phyloP scores from a whole-genome alignment of 2,329 filamentous ascomycete species.

The Mycosphaerella sp. region DNA sequence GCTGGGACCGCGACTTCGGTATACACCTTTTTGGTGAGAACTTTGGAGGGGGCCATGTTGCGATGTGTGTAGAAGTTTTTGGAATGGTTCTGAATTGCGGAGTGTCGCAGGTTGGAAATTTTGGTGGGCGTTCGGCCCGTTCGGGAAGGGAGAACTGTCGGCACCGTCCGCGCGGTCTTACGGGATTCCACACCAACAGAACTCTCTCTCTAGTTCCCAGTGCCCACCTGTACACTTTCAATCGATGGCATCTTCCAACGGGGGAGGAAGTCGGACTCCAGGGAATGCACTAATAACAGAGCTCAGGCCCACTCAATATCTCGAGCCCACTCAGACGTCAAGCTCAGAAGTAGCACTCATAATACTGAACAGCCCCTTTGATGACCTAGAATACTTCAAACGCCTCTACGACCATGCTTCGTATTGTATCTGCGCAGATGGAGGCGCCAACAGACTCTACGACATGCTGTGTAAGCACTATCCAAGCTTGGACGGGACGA shows the following conservation, averaged over 20 bases:
- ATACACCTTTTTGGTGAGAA: conserved; percentile 34
- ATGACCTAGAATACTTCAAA: conserved; percentile 45
- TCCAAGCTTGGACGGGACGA: conserved; percentile 13
- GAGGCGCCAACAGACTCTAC: conserved; percentile 74
- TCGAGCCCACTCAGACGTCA: conserved; percentile 11
- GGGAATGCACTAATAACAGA: background rate
- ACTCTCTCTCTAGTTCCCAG: background rate
- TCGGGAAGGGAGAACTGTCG: too few species aligned
- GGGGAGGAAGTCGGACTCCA: background rate
- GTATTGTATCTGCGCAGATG: conserved; percentile 77
- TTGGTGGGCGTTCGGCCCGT: too few species aligned
- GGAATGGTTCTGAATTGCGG: background rate
- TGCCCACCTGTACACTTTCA: background rate
- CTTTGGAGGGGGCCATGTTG: conserved; percentile 30
- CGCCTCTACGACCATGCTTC: conserved; percentile 49
- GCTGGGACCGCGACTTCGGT: conserved; percentile 8
- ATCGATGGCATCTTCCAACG: background rate
- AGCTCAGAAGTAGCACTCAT: conserved; percentile 41
- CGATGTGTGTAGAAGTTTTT: background rate
- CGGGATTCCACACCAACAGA: too few species aligned
- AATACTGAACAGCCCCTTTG: conserved; percentile 57
- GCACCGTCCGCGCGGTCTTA: too few species aligned
- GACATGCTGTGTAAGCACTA: conserved; percentile 39
- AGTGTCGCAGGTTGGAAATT: background rate
- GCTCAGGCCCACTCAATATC: conserved; percentile 24